Evolutionary conservation across 2,329 filamentous ascomycete species (phyloP).

Genomic region (Fusarium pseudoanthophilum): DNA sequence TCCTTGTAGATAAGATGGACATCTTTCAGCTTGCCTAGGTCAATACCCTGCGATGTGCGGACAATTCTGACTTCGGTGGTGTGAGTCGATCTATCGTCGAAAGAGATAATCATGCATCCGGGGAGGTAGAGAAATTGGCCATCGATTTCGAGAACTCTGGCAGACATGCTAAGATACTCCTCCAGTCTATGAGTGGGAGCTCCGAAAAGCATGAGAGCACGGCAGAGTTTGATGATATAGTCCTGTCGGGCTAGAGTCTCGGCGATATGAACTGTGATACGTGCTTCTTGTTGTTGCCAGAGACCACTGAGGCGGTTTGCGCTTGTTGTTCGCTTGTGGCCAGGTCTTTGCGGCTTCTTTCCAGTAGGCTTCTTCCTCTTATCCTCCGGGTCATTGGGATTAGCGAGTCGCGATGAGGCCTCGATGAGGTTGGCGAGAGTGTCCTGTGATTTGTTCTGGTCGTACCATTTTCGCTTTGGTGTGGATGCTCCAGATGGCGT

Average conservation of each 20-base stretch:
- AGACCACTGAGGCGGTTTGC: conserved; percentile 51
- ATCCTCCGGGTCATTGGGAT: conserved; percentile 42
- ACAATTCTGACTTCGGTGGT: conserved; percentile 76
- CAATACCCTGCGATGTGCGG: conserved; percentile 65
- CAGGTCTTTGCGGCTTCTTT: conserved; percentile 48
- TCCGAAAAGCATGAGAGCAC: conserved; percentile 86
- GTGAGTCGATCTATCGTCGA: conserved; percentile 75
- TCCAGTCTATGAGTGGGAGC: conserved; percentile 91
- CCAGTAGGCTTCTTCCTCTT: conserved; percentile 33
- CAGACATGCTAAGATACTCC: conserved; percentile 88
- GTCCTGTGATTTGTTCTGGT: conserved; percentile 59
- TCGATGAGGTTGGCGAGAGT: conserved; percentile 59
- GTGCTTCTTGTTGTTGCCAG: conserved; percentile 57
- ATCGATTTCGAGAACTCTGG: conserved; percentile 84
- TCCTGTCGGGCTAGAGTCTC: conserved; percentile 80
- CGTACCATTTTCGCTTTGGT: conserved; percentile 60
- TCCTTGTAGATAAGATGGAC: conserved; percentile 73
- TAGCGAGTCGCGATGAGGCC: conserved; percentile 57
- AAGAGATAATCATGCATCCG: conserved; percentile 92
- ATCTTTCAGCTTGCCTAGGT: conserved; percentile 70
- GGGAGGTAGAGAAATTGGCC: conserved; percentile 90
- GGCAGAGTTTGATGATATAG: conserved; percentile 86
- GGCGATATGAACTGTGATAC: conserved; percentile 64
- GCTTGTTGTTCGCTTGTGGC: conserved; percentile 52
- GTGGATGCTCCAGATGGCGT: conserved; percentile 54